Percentiles rank a stretch among this genome's conserved stretches.
phyloP scores from a whole-genome alignment of 2,329 filamentous ascomycete genomes.

The Trichothecium roseum region DNA sequence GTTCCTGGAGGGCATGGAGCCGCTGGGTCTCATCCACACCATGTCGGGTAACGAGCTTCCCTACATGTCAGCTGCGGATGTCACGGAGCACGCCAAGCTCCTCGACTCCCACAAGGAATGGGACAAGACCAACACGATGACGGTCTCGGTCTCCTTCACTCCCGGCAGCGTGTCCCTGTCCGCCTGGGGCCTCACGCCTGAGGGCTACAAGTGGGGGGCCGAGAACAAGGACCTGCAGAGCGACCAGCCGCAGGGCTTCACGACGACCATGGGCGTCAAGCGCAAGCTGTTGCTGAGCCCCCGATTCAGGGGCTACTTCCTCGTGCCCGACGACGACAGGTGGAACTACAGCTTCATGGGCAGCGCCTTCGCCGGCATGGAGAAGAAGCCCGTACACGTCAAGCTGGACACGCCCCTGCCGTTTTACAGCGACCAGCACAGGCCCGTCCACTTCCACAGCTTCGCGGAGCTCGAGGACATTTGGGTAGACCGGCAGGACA shows the following conservation, averaged over 20 bases:
- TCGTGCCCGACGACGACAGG: slow-evolving; percentile 77
- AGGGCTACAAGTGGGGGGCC: slow-evolving; percentile 92
- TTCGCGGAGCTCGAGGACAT: slow-evolving; percentile 97
- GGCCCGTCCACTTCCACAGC: slow-evolving; percentile 91
- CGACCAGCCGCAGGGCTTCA: slow-evolving; percentile 90
- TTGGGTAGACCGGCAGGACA: slow-evolving; percentile 86
- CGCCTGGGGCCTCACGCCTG: slow-evolving; percentile 84
- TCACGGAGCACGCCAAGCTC: slow-evolving; percentile 84
- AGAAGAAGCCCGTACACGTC: slow-evolving; percentile 85
- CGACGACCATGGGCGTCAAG: slow-evolving; percentile 86
- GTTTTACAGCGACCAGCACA: slow-evolving; percentile 88
- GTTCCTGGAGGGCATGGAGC: slow-evolving; percentile 76
- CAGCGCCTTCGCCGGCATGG: slow-evolving; percentile 71
- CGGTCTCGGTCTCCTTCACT: slow-evolving; percentile 92
- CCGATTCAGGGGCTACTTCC: slow-evolving; percentile 89
- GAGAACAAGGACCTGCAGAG: slow-evolving; percentile 90
- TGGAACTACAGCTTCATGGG: slow-evolving; percentile 99
- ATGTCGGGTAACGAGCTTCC: slow-evolving; percentile 88
- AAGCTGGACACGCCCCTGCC: slow-evolving; percentile 84
- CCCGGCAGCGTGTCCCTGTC: slow-evolving; percentile 91
- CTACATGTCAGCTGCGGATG: slow-evolving; percentile 92
- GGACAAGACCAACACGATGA: slow-evolving; percentile 80
- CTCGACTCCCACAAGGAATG: slow-evolving; percentile 62
- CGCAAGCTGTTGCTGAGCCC: slow-evolving; percentile 88
- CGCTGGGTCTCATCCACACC: slow-evolving; percentile 90